Conservation (phyloP, 169 alveolate species). For the Neospora caninum region DNA sequence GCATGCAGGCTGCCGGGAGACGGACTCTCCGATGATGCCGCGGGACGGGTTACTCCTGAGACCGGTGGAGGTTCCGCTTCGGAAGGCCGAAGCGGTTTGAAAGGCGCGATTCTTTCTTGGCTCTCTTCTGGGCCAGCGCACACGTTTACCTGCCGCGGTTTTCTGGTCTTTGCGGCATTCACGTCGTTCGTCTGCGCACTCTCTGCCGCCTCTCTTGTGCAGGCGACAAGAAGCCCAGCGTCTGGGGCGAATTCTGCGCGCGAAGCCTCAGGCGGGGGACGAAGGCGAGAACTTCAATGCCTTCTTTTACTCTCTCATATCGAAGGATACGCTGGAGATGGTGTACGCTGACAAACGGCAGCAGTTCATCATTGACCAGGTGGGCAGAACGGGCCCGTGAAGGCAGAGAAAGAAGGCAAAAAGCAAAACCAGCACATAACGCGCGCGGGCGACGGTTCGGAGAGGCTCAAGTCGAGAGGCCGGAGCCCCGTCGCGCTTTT, state of each 20-base stretch:
- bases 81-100: no score
- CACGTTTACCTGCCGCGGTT: background rate
- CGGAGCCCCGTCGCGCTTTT: no score
- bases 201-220: background rate
- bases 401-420: no score
- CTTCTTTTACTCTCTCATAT: constrained; percentile 96
- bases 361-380: constrained; percentile 97
- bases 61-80: no score
- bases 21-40: no score
- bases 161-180: background rate
- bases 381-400: background rate
- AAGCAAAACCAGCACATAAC: no score
- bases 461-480: no score
- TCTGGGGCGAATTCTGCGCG: constrained; percentile 98
- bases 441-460: no score
- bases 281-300: constrained; percentile 85
- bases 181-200: background rate
- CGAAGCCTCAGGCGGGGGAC: constrained; percentile 88
- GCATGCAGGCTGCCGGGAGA: no score
- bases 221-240: constrained; percentile 99
- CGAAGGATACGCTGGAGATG: constrained; percentile 98
- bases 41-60: no score
- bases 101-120: no score
- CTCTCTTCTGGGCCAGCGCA: background rate
- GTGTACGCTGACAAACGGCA: constrained; percentile 95